phyloP scores from a whole-genome alignment of 169 alveolate species.

The Perkinsus olseni region DNA sequence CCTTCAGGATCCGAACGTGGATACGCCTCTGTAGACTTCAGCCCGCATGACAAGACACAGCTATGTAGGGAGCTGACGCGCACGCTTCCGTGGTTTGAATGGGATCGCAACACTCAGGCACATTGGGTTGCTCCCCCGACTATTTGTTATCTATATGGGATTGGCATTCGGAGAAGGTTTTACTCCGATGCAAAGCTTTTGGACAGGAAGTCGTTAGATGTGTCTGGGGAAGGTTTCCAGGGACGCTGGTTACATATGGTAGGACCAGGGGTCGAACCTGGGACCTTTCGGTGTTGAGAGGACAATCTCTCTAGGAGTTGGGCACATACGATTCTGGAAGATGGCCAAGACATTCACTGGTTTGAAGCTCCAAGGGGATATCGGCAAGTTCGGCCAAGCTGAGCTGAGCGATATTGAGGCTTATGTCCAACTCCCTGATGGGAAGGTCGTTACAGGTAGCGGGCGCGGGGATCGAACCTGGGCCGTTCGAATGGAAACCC shows the following conservation, averaged over 20 bases:
- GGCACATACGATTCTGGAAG: conserved; percentile 84
- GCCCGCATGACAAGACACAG: conserved; percentile 21
- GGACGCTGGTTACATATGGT: conserved; percentile 13
- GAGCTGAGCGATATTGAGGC: conserved; percentile 76
- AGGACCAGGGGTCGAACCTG: conserved; percentile 45
- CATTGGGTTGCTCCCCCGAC: conserved; percentile 73
- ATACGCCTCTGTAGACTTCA: conserved; percentile 23
- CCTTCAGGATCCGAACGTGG: background rate
- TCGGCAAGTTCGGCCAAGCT: conserved; percentile 78
- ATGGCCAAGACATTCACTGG: conserved; percentile 87
- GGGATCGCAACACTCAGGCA: background rate
- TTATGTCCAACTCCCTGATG: conserved; percentile 75
- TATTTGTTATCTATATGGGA: conserved; percentile 78
- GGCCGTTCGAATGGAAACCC: background rate
- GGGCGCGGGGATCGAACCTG: background rate
- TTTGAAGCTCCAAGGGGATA: conserved; percentile 74
- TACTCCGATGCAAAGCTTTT: conserved; percentile 76
- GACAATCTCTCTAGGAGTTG: conserved; percentile 76
- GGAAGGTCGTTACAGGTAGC: conserved; percentile 68
- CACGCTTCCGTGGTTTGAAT: conserved; percentile 11
- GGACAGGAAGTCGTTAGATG: conserved; percentile 69
- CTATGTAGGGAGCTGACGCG: conserved; percentile 41
- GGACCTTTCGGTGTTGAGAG: conserved; percentile 35
- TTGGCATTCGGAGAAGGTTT: conserved; percentile 66
- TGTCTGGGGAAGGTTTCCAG: conserved; percentile 22